phyloP scores from a whole-genome alignment of 345 rosid genomes.

The Rhodamnia argentea region DNA sequence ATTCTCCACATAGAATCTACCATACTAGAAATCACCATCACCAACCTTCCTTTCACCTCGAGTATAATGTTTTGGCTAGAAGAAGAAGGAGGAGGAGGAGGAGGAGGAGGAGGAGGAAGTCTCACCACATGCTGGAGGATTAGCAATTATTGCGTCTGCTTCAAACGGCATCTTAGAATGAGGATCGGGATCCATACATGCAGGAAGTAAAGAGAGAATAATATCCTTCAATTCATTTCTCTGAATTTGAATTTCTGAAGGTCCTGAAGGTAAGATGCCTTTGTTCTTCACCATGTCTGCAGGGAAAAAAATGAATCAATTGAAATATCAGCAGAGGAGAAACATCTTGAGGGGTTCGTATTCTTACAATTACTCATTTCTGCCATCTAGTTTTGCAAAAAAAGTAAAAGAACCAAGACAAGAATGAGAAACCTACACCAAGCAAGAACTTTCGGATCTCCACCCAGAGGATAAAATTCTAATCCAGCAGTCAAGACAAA shows the following conservation, averaged over 20 bases:
- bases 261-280: conserved; percentile 53
- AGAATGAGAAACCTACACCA: conserved; percentile 33
- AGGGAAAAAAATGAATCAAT: neutral
- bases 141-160: conserved; percentile 47
- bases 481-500: conserved; percentile 58
- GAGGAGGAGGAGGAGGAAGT: neutral
- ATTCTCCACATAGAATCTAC: neutral
- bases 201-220: conserved; percentile 42
- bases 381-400: neutral
- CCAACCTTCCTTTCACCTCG: neutral
- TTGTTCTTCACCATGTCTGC: conserved; percentile 63
- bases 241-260: conserved; percentile 42
- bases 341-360: neutral
- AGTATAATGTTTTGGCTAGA: neutral
- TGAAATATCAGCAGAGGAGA: neutral
- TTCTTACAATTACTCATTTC: neutral
- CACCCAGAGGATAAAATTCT: conserved; percentile 60
- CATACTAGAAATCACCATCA: neutral
- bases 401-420: neutral
- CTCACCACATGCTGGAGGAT: conserved; percentile 55
- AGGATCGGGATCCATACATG: conserved; percentile 36
- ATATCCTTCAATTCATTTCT: conserved; percentile 41
- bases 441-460: conserved; percentile 70
- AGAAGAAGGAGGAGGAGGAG: neutral
- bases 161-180: conserved; percentile 19